Percentiles rank a stretch among this genome's conserved stretches.
phyloP scores from a whole-genome alignment of 305 asterid species.

The Fraxinus angustifolia region DNA sequence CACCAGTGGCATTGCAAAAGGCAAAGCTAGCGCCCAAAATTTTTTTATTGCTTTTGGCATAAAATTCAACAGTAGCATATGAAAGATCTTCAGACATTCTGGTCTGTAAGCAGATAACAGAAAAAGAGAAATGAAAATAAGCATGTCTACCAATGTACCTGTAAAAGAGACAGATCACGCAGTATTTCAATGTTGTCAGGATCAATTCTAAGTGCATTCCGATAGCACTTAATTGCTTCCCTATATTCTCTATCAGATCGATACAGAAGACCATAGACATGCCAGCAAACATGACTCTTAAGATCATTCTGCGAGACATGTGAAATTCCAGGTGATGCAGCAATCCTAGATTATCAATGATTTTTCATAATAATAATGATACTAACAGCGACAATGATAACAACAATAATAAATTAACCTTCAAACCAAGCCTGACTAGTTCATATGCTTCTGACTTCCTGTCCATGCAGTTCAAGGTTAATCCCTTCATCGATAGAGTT shows the following conservation, averaged over 20 bases:
- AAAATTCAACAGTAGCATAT: background rate
- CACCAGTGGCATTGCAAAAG: background rate
- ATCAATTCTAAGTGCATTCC: constrained; percentile 91
- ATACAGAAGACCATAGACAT: constrained; percentile 92
- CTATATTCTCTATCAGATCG: constrained; percentile 97
- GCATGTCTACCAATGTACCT: constrained; percentile 43
- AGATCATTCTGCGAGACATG: constrained; percentile 84
- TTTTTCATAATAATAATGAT: constrained; percentile 6
- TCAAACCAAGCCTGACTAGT: constrained; percentile 90
- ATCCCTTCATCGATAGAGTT: constrained; percentile 95
- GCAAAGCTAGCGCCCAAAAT: background rate
- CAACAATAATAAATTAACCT: constrained; percentile 26
- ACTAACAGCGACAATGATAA: background rate
- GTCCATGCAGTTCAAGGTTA: constrained; percentile 94
- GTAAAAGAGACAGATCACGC: constrained; percentile 94
- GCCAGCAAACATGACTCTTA: constrained; percentile 99
- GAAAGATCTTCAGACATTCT: background rate
- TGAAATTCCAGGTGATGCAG: constrained; percentile 25
- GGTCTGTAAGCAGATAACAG: background rate
- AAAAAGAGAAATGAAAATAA: background rate
- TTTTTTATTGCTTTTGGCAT: background rate
- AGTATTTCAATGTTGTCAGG: constrained; percentile 96
- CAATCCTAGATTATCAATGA: background rate
- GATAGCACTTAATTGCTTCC: constrained; percentile 96
- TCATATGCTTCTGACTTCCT: constrained; percentile 98